Percentiles rank a stretch among this genome's conserved stretches.
Conservation (phyloP, 2,329 filamentous ascomycete species). For the Monilinia aucupariae region DNA sequence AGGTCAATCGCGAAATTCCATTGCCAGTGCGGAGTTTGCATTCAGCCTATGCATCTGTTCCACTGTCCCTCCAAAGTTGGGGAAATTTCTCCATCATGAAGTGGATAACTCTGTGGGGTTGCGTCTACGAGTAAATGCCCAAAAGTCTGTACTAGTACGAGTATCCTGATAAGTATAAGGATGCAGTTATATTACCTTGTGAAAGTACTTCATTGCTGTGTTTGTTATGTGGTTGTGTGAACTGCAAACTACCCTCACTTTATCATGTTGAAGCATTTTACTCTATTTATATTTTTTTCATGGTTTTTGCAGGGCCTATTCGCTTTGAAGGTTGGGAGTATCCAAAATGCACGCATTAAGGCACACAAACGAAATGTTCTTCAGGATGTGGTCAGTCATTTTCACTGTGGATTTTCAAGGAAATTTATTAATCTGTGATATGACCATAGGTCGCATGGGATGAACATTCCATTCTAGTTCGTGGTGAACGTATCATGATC, state of each 20-base stretch:
- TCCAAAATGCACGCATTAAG: conserved; percentile 2
- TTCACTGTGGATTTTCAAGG: background rate
- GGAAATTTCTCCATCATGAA: background rate
- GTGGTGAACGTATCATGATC: conserved; percentile 56
- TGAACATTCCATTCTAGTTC: conserved; percentile 55
- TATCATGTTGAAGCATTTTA: background rate
- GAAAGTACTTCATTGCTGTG: background rate
- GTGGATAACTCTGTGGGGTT: background rate
- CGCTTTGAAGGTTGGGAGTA: conserved; percentile 22
- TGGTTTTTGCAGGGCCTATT: conserved; percentile 10
- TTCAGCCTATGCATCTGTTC: conserved; percentile 1
- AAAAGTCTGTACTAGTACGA: too few relatives aligned
- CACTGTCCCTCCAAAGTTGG: background rate
- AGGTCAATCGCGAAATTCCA: background rate
- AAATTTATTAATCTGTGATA: background rate
- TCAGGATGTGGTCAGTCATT: conserved; percentile 50
- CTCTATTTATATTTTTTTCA: background rate
- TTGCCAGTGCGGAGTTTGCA: background rate
- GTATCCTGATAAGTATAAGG: background rate
- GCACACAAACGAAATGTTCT: conserved; percentile 41
- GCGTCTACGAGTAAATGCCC: background rate
- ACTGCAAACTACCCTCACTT: background rate
- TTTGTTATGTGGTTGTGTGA: background rate
- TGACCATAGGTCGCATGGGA: conserved; percentile 51
- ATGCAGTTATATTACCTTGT: background rate